Evolutionary conservation across 371 early-diverging fungal species (phyloP).

Genomic region (Rhizopus delemar): DNA sequence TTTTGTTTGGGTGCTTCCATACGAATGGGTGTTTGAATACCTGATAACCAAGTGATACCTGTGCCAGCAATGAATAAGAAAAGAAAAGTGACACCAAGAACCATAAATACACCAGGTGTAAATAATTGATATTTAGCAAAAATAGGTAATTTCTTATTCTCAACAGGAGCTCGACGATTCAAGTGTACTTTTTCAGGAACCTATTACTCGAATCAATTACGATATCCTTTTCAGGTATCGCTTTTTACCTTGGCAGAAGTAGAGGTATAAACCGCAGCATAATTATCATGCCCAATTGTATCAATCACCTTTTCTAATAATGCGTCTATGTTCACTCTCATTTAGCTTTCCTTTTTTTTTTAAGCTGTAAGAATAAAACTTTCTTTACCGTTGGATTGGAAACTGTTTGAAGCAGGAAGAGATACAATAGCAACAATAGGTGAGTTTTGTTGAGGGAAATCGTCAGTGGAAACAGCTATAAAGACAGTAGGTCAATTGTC

Average conservation of each 20-base stretch:
- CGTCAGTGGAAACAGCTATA: conserved; percentile 25
- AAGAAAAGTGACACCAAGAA: conserved; percentile 33
- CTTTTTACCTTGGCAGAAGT: conserved; percentile 41
- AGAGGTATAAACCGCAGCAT: conserved; percentile 52
- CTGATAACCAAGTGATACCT: conserved; percentile 47
- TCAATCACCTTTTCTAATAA: conserved; percentile 31
- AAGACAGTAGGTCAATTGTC: too few species aligned
- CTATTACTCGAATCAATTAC: not conserved
- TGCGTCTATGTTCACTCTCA: conserved; percentile 25
- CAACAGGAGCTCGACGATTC: conserved; percentile 35
- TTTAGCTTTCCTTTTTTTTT: not conserved
- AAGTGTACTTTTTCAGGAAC: conserved; percentile 7
- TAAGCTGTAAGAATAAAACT: too few species aligned
- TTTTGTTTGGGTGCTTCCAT: conserved; percentile 47
- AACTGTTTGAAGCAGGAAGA: conserved; percentile 27
- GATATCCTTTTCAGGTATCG: not conserved
- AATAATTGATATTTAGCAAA: conserved; percentile 55
- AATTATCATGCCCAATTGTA: conserved; percentile 33
- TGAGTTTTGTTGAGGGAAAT: conserved; percentile 18
- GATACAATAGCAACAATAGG: conserved; percentile 34
- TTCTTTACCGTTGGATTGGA: conserved; percentile 43
- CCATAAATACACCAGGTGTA: conserved; percentile 56
- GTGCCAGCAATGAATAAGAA: conserved; percentile 43
- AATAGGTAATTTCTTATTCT: conserved; percentile 26
- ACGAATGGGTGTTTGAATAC: conserved; percentile 51